Conservation (phyloP, 441 rosid genomes). For the Bruguiera hainesii region DNA sequence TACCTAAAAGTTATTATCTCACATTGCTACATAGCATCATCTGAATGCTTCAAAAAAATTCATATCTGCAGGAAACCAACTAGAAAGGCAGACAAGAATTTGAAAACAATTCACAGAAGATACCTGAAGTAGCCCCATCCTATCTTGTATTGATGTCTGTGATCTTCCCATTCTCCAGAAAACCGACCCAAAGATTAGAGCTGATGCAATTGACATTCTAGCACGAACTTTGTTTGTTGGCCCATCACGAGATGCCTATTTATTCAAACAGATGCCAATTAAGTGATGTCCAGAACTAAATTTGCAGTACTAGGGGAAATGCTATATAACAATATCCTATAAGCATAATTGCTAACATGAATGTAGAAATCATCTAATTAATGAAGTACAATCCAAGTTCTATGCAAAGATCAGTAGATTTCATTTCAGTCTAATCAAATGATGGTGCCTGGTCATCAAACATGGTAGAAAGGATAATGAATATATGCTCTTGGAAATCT, state of each 20-base stretch:
- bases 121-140: conserved; percentile 99
- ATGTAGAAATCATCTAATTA: too few relatives aligned
- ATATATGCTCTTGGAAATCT: conserved; percentile 5
- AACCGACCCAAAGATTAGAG: conserved; percentile 95
- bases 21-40: too few relatives aligned
- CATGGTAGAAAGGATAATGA: conserved; percentile 13
- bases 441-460: conserved; percentile 1
- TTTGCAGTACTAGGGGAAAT: conserved; percentile 2
- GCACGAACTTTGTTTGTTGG: conserved; percentile 96
- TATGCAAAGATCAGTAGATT: neutral
- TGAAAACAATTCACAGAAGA: conserved; percentile 19
- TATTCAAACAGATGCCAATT: conserved; percentile 24
- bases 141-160: conserved; percentile 91
- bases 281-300: conserved; percentile 17
- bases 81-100: conserved; percentile 8
- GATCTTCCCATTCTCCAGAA: conserved; percentile 97
- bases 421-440: conserved; percentile 7
- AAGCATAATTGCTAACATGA: neutral
- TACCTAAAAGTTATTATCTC: too few relatives aligned
- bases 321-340: neutral
- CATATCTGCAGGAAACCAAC: neutral
- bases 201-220: conserved; percentile 96
- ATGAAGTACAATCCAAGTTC: conserved; percentile 1
- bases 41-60: too few relatives aligned
- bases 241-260: conserved; percentile 92